phyloP scores from a whole-genome alignment of 2,329 filamentous ascomycete species.

The Pseudopithomyces chartarum region DNA sequence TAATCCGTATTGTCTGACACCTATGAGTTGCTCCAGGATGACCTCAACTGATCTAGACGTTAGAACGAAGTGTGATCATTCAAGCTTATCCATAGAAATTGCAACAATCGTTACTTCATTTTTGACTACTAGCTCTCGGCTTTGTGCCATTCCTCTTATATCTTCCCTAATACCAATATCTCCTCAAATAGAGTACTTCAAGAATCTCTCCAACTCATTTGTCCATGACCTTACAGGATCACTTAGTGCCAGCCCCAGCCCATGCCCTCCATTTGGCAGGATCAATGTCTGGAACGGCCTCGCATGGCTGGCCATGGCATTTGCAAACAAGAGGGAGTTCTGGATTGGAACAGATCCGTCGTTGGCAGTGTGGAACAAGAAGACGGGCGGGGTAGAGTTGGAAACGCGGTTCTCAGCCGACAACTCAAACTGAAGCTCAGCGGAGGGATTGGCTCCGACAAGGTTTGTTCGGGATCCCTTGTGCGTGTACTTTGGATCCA shows the following conservation, averaged over 20 bases:
- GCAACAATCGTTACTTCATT: no score
- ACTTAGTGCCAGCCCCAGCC: constrained; percentile 6
- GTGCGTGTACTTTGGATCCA: constrained; percentile 11
- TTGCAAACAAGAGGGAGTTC: constrained; percentile 8
- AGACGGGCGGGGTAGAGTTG: constrained; percentile 10
- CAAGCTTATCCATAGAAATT: no score
- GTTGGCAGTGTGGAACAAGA: constrained; percentile 13
- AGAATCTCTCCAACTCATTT: constrained; percentile 7
- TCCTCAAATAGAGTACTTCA: constrained; percentile 5
- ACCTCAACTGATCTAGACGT: no score
- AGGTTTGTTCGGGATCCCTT: constrained; percentile 10
- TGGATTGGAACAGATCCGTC: constrained; percentile 7
- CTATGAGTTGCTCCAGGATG: no score
- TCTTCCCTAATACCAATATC: background rate
- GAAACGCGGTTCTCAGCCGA: constrained; percentile 10
- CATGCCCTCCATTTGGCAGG: constrained; percentile 9
- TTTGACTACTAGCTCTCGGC: no score
- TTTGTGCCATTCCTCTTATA: no score
- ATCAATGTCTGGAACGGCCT: constrained; percentile 6
- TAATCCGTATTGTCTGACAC: no score
- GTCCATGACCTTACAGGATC: constrained; percentile 13
- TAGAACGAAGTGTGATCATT: no score
- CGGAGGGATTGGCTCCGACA: constrained; percentile 5
- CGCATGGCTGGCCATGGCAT: constrained; percentile 9
- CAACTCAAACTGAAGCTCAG: constrained; percentile 3